phyloP scores from a whole-genome alignment of 768 basidiomycete species.

The Pulveroboletus sp. region DNA sequence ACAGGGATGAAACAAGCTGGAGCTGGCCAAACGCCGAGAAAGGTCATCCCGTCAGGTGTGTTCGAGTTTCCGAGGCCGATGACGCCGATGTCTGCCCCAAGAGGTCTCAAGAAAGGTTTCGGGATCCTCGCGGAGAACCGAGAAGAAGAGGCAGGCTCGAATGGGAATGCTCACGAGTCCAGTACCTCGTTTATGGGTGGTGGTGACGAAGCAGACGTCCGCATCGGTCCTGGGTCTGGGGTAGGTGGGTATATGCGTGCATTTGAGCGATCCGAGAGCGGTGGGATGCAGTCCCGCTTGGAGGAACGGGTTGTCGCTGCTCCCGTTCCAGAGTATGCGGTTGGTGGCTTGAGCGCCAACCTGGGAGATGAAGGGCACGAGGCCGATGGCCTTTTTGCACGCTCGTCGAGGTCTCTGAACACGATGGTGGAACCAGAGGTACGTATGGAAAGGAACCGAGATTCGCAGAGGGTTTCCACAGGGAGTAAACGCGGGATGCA shows the following conservation, averaged over 20 bases:
- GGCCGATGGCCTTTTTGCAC: conserved; percentile 4
- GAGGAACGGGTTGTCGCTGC: conserved; percentile 15
- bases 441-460: conserved; percentile 1
- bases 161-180: background rate
- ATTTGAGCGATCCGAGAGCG: conserved; percentile 5
- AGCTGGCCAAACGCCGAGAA: conserved; percentile 20
- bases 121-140: background rate
- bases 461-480: conserved; percentile 1
- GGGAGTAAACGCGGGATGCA: conserved; percentile 14
- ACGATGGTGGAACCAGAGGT: conserved; percentile 7
- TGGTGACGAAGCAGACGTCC: conserved; percentile 2
- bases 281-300: background rate
- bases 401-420: conserved; percentile 8
- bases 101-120: conserved; percentile 10
- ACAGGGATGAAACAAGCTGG: conserved; percentile 2
- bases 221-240: background rate
- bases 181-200: background rate
- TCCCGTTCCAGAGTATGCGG: conserved; percentile 19
- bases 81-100: conserved; percentile 19
- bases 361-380: background rate
- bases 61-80: conserved; percentile 16
- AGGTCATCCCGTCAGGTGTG: conserved; percentile 1
- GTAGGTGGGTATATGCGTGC: conserved; percentile 26
- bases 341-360: background rate
- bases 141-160: conserved; percentile 2